Conservation (phyloP, 2,329 filamentous ascomycete species). For the Hyphodiscus sp. region DNA sequence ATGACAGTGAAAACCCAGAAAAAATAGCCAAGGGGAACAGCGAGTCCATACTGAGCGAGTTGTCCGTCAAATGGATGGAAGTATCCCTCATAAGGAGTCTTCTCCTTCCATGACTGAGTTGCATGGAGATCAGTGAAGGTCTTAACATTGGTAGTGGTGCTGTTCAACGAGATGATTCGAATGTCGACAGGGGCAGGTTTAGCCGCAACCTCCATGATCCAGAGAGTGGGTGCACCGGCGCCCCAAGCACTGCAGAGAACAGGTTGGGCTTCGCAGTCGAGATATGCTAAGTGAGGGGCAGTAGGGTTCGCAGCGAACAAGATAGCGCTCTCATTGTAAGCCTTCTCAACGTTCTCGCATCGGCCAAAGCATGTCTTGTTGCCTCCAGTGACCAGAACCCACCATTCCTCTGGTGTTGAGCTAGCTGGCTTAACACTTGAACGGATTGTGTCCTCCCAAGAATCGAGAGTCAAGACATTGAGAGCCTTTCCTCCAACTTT, state of each 20-base stretch:
- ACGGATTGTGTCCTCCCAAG: constrained; percentile 65
- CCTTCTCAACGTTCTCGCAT: constrained; percentile 57
- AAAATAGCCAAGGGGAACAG: constrained; percentile 59
- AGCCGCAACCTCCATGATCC: constrained; percentile 62
- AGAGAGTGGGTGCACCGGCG: constrained; percentile 55
- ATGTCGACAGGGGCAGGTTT: constrained; percentile 57
- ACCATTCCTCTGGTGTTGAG: constrained; percentile 66
- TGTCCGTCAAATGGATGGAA: constrained; percentile 73
- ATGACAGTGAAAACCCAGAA: constrained; percentile 61
- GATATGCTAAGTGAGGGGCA: constrained; percentile 58
- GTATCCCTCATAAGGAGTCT: constrained; percentile 50
- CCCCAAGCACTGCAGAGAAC: constrained; percentile 73
- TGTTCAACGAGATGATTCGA: constrained; percentile 60
- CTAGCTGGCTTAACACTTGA: constrained; percentile 51
- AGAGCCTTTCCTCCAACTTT: constrained; percentile 47
- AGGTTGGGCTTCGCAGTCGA: constrained; percentile 70
- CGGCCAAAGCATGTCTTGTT: constrained; percentile 69
- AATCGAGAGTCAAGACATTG: constrained; percentile 56
- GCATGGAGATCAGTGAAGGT: constrained; percentile 55
- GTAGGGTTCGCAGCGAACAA: constrained; percentile 55
- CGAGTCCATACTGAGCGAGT: constrained; percentile 54
- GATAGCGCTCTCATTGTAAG: constrained; percentile 59
- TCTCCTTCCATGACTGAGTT: constrained; percentile 44
- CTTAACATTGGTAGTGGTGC: constrained; percentile 59
- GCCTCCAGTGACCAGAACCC: constrained; percentile 65